Evolutionary conservation across 1,284 basidiomycete genomes (phyloP).

Genomic region (Cryptococcus floricola): DNA sequence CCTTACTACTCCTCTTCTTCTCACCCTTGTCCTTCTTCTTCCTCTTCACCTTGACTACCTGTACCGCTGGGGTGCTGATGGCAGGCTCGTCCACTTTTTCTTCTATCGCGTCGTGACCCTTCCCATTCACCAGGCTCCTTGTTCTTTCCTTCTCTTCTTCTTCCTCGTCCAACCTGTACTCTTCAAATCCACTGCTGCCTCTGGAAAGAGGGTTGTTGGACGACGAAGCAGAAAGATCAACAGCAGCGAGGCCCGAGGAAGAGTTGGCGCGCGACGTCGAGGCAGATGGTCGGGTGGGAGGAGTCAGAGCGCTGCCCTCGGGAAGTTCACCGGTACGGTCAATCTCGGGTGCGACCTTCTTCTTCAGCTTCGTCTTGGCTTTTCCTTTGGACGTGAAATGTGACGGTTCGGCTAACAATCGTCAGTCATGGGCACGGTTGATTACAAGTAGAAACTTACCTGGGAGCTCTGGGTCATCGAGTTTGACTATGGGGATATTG

Average conservation of each 20-base stretch:
- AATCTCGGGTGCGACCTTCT: slow-evolving; percentile 48
- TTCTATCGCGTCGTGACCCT: slow-evolving; percentile 1
- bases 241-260: slow-evolving; percentile 42
- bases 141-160: slow-evolving; percentile 49
- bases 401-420: neutral
- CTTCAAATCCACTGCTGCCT: slow-evolving; percentile 53
- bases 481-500: slow-evolving; percentile 73
- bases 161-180: slow-evolving; percentile 57
- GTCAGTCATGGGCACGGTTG: neutral
- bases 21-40: slow-evolving; percentile 47
- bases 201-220: neutral
- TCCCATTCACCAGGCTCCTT: slow-evolving; percentile 9
- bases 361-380: slow-evolving; percentile 6
- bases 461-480: slow-evolving; percentile 54
- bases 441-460: neutral
- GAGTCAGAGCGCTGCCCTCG: slow-evolving; percentile 52
- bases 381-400: neutral
- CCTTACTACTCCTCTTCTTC: slow-evolving; percentile 30
- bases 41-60: slow-evolving; percentile 43
- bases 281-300: slow-evolving; percentile 20
- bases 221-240: slow-evolving; percentile 15
- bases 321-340: slow-evolving; percentile 85
- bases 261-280: slow-evolving; percentile 7
- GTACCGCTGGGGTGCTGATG: slow-evolving; percentile 22
- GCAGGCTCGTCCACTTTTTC: slow-evolving; percentile 16